A percentile compares a stretch with the other conserved stretches of the same genome.
phyloP scores from a whole-genome alignment of 495 filamentous ascomycete species.

The Xylaria nigripes region DNA sequence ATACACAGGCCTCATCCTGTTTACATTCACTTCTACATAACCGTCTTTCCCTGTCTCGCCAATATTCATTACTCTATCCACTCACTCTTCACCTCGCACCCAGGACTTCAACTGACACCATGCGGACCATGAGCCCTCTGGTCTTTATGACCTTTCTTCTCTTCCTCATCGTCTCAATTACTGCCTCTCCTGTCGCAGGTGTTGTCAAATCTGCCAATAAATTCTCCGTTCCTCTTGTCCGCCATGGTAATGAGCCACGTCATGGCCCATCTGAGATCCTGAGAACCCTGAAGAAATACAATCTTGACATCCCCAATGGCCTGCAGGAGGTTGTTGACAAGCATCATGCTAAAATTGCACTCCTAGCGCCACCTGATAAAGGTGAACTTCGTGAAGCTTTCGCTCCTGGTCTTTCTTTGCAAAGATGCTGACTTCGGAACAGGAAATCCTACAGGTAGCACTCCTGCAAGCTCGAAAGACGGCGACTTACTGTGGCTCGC shows the following conservation, averaged over 20 bases:
- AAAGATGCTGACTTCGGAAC: background rate
- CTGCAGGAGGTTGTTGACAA: constrained; percentile 22
- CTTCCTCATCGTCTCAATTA: constrained; percentile 10
- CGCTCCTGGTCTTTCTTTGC: background rate
- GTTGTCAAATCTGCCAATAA: constrained; percentile 14
- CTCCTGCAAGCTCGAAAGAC: constrained; percentile 15
- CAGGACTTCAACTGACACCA: background rate
- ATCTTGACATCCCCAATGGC: constrained; percentile 19
- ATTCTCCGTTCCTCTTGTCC: constrained; percentile 17
- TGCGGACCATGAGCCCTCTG: background rate
- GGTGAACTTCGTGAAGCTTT: constrained; percentile 3
- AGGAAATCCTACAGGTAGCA: constrained; percentile 13
- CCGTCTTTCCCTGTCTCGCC: background rate
- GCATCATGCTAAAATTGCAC: constrained; percentile 13
- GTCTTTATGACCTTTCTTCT: constrained; percentile 15
- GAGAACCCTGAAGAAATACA: constrained; percentile 25
- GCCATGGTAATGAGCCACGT: constrained; percentile 17
- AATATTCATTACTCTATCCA: background rate
- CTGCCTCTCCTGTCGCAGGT: constrained; percentile 1
- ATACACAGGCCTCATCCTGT: background rate
- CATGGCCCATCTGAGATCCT: constrained; percentile 25
- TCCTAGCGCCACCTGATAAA: constrained; percentile 5
- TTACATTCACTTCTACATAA: background rate
- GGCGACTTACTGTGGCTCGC: constrained; percentile 58
- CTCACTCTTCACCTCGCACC: background rate